Base-by-base conservation (phyloP, 331 rosid species). In the Malus hybrid region DNA sequence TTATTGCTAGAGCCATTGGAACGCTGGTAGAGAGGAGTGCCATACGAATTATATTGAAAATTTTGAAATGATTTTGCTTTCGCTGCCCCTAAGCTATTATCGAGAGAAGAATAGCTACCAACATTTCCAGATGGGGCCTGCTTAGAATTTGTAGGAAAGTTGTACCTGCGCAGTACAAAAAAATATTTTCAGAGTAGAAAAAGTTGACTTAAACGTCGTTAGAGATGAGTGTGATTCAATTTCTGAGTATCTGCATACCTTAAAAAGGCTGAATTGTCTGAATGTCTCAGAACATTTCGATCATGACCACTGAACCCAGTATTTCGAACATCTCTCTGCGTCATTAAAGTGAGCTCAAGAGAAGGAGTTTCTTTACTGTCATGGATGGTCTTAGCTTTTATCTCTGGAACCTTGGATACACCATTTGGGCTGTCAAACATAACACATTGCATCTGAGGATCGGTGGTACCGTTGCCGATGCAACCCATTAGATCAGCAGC, bases 211-310 rank as follows among this genome's bases (percentile, higher is more conserved):
- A 16, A 16, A 52, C 4, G 0, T 52, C 1, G 0, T 2, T 16
- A 52, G 57, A 16, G 33, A 69, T 73, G 57, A 11, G 6, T 33
- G 33, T 65, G 16, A 78, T 42, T 69, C 67, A 36, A 19, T 39
- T 50, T 66, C 29, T 8, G 6, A 60, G 29, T 31, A 31, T 20
- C 52, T 42, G 5, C 28, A 10, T 78, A 81, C 88, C 83, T 84
- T 71, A 81, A 84, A 62, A 75, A 77, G 57, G 85, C 80, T 22
- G 88, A 75, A 76, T 67, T 71, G 20, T 56, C 52, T 33, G 79
- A 78, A 33, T 72, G 77, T 56, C 62, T 78, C 61, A 79, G 57
- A 57, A 64, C 65, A 71, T 67, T 81, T 78, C n/a, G 79, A 60
- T 81, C 83, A 20, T 57, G 77, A n/a, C 71, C 70, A 59, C 82